These are phyloP conservation scores for Botrytis squamosa DNA, from an alignment of 2,329 filamentous ascomycete genomes.

Conservation along the genomic window DNA sequence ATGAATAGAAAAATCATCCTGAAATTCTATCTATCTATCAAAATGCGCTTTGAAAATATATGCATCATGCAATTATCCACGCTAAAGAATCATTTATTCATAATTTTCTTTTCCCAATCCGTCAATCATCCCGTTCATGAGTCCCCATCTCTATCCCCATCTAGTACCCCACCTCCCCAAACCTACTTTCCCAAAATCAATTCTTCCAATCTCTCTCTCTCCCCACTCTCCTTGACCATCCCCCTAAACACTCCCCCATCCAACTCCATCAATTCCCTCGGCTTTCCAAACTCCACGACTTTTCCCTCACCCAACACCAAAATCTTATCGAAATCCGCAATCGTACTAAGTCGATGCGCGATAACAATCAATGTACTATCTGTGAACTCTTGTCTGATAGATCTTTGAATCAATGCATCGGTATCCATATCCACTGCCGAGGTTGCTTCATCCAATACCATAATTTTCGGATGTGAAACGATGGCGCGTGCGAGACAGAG, in stretches of 20 bases:
- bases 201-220: conserved; percentile 43
- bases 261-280: conserved; percentile 57
- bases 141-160: neutral
- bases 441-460: conserved; percentile 79
- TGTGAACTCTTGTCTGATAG: conserved; percentile 69
- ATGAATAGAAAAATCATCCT: neutral
- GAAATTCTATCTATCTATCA: neutral
- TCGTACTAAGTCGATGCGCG: conserved; percentile 72
- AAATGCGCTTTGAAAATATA: neutral
- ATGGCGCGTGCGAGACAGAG: conserved; percentile 73
- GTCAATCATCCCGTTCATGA: neutral
- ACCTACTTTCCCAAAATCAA: conserved; percentile 24
- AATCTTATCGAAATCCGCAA: conserved; percentile 74
- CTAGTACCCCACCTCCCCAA: too few species aligned
- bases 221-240: conserved; percentile 63
- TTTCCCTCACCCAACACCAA: conserved; percentile 67
- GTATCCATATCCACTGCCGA: conserved; percentile 77
- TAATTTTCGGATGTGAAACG: conserved; percentile 69
- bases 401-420: conserved; percentile 70
- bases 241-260: conserved; percentile 51
- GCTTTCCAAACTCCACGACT: conserved; percentile 66
- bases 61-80: neutral
- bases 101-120: neutral
- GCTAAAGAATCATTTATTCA: neutral
- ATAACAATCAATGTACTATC: conserved; percentile 70